These are phyloP conservation scores for Erigeron philadelphicus DNA, from an alignment of 140 eudicot species.

Conservation along the genomic window DNA sequence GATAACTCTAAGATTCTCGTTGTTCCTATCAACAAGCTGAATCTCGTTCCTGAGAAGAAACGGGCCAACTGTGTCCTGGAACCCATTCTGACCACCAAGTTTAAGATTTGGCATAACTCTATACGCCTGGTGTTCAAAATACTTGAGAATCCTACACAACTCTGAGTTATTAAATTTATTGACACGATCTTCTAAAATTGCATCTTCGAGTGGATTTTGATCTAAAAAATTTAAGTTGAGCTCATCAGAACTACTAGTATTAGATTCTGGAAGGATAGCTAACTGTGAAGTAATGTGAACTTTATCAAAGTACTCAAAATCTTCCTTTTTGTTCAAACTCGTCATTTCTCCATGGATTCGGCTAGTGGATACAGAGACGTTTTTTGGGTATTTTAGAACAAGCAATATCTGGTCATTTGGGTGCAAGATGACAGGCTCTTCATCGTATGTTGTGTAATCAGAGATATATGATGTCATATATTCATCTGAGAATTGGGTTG, in stretches of 20 bases:
- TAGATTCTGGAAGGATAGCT: conserved; percentile 13
- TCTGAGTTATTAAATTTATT: conserved; percentile 28
- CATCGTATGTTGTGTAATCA: conserved; percentile 1
- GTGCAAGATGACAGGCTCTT: conserved; percentile 17
- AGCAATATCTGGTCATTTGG: conserved; percentile 31
- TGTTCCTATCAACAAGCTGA: conserved; percentile 16
- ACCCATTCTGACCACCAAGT: conserved; percentile 21
- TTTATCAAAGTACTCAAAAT: conserved; percentile 36
- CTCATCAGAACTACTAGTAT: not conserved
- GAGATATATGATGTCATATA: conserved; percentile 6
- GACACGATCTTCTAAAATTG: conserved; percentile 32
- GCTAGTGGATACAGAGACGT: not conserved
- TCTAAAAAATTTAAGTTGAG: conserved; percentile 18
- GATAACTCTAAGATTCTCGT: conserved; percentile 28
- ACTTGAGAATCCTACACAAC: conserved; percentile 25
- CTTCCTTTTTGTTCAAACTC: conserved; percentile 24
- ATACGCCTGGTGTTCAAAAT: conserved; percentile 17
- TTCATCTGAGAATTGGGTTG: conserved; percentile 9
- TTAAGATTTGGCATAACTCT: conserved; percentile 30
- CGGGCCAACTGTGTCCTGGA: conserved; percentile 30
- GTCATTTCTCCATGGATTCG: conserved; percentile 38
- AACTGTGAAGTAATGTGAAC: conserved; percentile 28
- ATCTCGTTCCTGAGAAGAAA: conserved; percentile 33
- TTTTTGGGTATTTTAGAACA: conserved; percentile 33
- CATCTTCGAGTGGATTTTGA: conserved; percentile 23